Evolutionary conservation across 2,329 filamentous ascomycete genomes (phyloP), one percentile per base, ranked within the genome.

Genomic region (Ceratocystiopsis minuta): DNA sequence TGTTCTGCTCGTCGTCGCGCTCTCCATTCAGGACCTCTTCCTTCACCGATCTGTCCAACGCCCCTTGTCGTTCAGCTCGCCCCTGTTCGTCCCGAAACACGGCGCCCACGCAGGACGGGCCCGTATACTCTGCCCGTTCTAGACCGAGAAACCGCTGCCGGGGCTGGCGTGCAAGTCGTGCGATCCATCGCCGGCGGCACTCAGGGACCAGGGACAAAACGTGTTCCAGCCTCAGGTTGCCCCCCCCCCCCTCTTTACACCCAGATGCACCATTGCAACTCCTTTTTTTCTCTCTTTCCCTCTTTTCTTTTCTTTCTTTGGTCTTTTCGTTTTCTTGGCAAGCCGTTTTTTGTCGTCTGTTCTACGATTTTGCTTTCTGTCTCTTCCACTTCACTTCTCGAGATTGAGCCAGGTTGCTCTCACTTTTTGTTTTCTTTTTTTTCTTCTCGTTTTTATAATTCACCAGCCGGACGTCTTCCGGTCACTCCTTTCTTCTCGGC

Each of bases 231-330:
- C 16, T 20, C 20, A 20, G 20, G 20, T 24, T 14, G 16, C 14
- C 12, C 13, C 16, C 36, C 12, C 36, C 36, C 12, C 13, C 16
- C 36, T 6, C 36, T 16, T 20, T 14, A 3, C 17, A 16, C 4
- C 16, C 14, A 13, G 16, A 40, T 24, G 17, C 43, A 42, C 42
- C 42, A 37, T 39, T 40, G 24, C 41, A 38, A 32, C 43, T 46
- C 42, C 47, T 44, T 47, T 46, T 44, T 47, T 46, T 44, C 42
- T 37, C 45, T 38, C 43, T 43, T 43, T 41, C 45, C 40, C 17
- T 41, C 42, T 46, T 36, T 49, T 43, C 48, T 46, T 36, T 45
- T 49, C 41, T 34, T 24, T 38, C 16, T 28, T 34, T 28, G 11
- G 38, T 36, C 38, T 37, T 38, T 45, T 18, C 32, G 28, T 39